phyloP scores from a whole-genome alignment of 2,329 filamentous ascomycete species.

The Curvularia verruculosa region DNA sequence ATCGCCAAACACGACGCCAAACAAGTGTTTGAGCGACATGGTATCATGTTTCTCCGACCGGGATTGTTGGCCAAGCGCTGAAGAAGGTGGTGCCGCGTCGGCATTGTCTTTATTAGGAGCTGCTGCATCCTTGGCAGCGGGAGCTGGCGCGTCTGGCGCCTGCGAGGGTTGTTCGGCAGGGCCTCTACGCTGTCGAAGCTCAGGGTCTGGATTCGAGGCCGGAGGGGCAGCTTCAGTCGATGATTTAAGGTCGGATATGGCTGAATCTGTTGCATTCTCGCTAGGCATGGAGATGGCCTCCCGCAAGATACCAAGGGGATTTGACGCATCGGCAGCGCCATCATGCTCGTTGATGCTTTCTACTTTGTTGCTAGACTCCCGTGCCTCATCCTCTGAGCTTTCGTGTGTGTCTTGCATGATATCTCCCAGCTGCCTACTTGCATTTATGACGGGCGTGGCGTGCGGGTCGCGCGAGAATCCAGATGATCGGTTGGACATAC shows the following conservation, averaged over 20 bases:
- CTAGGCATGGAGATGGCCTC: slow-evolving; percentile 20
- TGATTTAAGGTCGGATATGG: slow-evolving; percentile 19
- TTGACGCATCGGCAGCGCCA: slow-evolving; percentile 20
- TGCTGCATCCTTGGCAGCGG: background rate
- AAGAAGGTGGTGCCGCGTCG: background rate
- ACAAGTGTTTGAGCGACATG: slow-evolving; percentile 17
- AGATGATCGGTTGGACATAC: slow-evolving; percentile 4
- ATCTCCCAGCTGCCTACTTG: slow-evolving; percentile 22
- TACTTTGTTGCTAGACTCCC: slow-evolving; percentile 19
- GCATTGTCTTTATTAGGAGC: slow-evolving; percentile 6
- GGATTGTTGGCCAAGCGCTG: slow-evolving; percentile 2
- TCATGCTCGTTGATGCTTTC: slow-evolving; percentile 25
- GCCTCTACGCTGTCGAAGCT: slow-evolving; percentile 25
- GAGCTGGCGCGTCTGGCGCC: slow-evolving; percentile 1
- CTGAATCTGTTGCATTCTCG: slow-evolving; percentile 19
- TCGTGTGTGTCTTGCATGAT: slow-evolving; percentile 7
- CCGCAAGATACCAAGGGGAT: slow-evolving; percentile 14
- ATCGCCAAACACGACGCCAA: slow-evolving; percentile 24
- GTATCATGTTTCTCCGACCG: slow-evolving; percentile 4
- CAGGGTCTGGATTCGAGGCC: slow-evolving; percentile 8
- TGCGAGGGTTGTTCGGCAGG: slow-evolving; percentile 7
- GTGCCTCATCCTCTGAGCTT: slow-evolving; percentile 4
- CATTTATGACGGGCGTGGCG: slow-evolving; percentile 21
- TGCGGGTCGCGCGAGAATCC: slow-evolving; percentile 20
- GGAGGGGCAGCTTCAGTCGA: slow-evolving; percentile 5